Evolutionary conservation across 164 flowering plant species (phyloP).

Genomic region (Platanus orientalis): DNA sequence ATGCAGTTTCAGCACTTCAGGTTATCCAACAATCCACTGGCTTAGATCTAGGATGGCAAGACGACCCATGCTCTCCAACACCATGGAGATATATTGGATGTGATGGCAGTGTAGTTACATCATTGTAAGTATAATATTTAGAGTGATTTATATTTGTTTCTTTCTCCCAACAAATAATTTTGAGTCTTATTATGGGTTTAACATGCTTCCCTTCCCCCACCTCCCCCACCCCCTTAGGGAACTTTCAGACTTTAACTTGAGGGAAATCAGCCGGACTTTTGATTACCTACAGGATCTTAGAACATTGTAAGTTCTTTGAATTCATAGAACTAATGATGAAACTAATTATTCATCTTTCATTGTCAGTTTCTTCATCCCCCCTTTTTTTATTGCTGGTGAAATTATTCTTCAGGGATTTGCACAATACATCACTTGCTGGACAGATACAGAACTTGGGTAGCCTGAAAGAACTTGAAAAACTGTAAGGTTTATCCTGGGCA

Average conservation of each 20-base stretch:
- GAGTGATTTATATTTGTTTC: background rate
- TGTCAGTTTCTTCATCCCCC: background rate
- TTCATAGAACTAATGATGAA: background rate
- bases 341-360: background rate
- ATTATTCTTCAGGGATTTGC: conserved; percentile 60
- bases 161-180: background rate
- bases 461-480: conserved; percentile 60
- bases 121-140: conserved; percentile 47
- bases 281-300: conserved; percentile 77
- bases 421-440: conserved; percentile 77
- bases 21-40: conserved; percentile 72
- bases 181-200: conserved; percentile 4
- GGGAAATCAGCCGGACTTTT: conserved; percentile 65
- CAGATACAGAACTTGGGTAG: conserved; percentile 70
- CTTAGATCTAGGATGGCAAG: conserved; percentile 75
- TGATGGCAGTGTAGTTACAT: conserved; percentile 65
- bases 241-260: conserved; percentile 54
- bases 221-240: too few relatives aligned
- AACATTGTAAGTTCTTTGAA: conserved; percentile 42
- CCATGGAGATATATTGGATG: conserved; percentile 72
- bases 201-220: background rate
- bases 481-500: conserved; percentile 37
- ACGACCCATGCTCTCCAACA: conserved; percentile 81
- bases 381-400: background rate
- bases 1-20: conserved; percentile 81